phyloP scores from a whole-genome alignment of 2,329 filamentous ascomycete species.

The Colletotrichum simmondsii region DNA sequence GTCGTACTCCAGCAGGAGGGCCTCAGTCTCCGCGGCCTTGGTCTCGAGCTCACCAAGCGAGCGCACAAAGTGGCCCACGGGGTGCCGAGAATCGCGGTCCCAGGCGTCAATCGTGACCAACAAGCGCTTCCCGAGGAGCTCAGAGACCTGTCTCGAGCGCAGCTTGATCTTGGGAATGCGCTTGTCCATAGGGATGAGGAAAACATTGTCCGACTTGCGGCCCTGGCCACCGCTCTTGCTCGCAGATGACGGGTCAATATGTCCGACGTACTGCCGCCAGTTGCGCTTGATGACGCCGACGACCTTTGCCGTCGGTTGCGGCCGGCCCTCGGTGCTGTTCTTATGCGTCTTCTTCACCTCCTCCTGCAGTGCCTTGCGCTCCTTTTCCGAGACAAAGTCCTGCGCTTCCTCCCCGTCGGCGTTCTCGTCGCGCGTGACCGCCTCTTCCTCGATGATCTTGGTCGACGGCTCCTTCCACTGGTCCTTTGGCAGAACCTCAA shows the following conservation, averaged over 20 bases:
- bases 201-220: slow-evolving; percentile 89
- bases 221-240: slow-evolving; percentile 79
- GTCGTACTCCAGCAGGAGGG: slow-evolving; percentile 92
- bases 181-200: slow-evolving; percentile 98
- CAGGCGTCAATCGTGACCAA: slow-evolving; percentile 94
- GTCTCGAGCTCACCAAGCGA: slow-evolving; percentile 94
- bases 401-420: slow-evolving; percentile 79
- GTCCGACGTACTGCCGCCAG: slow-evolving; percentile 97
- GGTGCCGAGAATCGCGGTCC: slow-evolving; percentile 93
- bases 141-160: slow-evolving; percentile 87
- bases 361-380: slow-evolving; percentile 88
- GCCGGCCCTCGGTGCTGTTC: slow-evolving; percentile 77
- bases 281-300: slow-evolving; percentile 95
- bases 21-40: slow-evolving; percentile 97
- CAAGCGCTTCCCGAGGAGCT: slow-evolving; percentile 90
- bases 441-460: slow-evolving; percentile 95
- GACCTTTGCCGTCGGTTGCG: slow-evolving; percentile 91
- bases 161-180: slow-evolving; percentile 95
- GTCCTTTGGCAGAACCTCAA: slow-evolving; percentile 91
- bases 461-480: slow-evolving; percentile 98
- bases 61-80: slow-evolving; percentile 92
- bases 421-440: slow-evolving; percentile 92
- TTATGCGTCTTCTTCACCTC: slow-evolving; percentile 89
- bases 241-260: slow-evolving; percentile 89
- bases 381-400: slow-evolving; percentile 87